Base-by-base conservation (phyloP, 2,329 filamentous ascomycete genomes). In the Cryphonectria japonica region DNA sequence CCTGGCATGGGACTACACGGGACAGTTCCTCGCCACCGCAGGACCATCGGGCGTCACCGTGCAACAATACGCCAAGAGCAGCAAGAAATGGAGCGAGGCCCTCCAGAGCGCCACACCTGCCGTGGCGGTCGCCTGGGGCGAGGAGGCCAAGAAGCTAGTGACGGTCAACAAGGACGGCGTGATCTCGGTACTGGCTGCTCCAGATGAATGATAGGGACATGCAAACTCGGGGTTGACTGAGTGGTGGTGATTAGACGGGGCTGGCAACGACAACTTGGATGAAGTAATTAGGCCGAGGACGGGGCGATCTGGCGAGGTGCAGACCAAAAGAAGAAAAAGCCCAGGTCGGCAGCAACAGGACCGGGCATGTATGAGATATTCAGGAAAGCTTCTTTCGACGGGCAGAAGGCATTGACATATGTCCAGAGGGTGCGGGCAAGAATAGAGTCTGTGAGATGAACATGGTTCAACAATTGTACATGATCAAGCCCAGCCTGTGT, bases 1-100 rank as follows among this genome's bases (percentile, higher is more conserved):
- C 57, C 86, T 98, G 74, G 86, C 87, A 65, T 99, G 95, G 95
- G 96, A 99, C 79, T 98, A 97, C 84, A 96, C 93, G 8, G 95
- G 95, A 60, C 95, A 98, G 81, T 99, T 93, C 83, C 85, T 99
- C 68, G 93, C 95, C 37, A 92, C 92, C 16, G 93, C 89, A 4
- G 95, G 95, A 8, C 87, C 91, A 4, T 90, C 91, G 61, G 94
- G 94, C 39, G 84, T 98, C 63, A 93, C 92, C 6, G 93, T 99
- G 57, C 93, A 96, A 80, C 92, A 97, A 77, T 99, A 97, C 82
- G 87, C 88, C 74, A 99, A 98, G 86, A 85, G 90, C 67, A 87
- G 89, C 73, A 99, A 97, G 87, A 86, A 88, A 71, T 99, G 96
- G 96, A 92, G 90, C 61, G 94, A 98, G 84, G 91, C 93, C 13